Evolutionary conservation across 768 basidiomycete species (phyloP).

Genomic region (Russula sp.): DNA sequence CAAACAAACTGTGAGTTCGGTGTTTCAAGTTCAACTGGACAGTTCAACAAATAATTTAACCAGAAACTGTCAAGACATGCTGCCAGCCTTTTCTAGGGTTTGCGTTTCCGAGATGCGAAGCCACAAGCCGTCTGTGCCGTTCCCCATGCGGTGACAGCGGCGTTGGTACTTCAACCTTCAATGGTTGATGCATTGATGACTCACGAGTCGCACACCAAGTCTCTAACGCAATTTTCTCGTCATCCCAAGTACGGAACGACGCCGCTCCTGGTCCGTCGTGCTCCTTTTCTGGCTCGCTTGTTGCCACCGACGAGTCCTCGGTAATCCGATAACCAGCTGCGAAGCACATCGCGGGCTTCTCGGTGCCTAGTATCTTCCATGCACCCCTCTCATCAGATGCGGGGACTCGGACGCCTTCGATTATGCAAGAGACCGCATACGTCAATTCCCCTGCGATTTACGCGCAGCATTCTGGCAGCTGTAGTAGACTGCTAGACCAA

Average conservation of each 20-base stretch:
- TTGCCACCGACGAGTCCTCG: neutral
- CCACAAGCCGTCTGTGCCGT: neutral
- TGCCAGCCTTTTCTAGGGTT: neutral
- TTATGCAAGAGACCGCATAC: neutral
- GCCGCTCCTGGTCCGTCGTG: too few relatives aligned
- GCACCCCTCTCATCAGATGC: conserved; percentile 11
- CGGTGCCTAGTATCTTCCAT: neutral
- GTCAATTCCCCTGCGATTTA: neutral
- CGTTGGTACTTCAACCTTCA: neutral
- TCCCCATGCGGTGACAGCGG: conserved; percentile 6
- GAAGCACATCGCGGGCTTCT: neutral
- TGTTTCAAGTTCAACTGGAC: neutral
- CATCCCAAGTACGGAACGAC: neutral
- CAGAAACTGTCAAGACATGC: neutral
- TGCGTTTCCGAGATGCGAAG: neutral
- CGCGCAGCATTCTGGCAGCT: neutral
- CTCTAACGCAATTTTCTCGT: neutral
- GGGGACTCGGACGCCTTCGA: neutral
- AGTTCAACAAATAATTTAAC: neutral
- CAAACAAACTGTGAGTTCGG: too few relatives aligned
- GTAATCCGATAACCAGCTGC: neutral
- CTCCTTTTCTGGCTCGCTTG: neutral
- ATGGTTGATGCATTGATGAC: too few relatives aligned
- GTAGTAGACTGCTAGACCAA: neutral
- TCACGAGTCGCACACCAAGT: neutral